Percentiles rank a stretch among this genome's conserved stretches.
phyloP scores from a whole-genome alignment of 768 basidiomycete genomes.

The Leccinum barrowsii region DNA sequence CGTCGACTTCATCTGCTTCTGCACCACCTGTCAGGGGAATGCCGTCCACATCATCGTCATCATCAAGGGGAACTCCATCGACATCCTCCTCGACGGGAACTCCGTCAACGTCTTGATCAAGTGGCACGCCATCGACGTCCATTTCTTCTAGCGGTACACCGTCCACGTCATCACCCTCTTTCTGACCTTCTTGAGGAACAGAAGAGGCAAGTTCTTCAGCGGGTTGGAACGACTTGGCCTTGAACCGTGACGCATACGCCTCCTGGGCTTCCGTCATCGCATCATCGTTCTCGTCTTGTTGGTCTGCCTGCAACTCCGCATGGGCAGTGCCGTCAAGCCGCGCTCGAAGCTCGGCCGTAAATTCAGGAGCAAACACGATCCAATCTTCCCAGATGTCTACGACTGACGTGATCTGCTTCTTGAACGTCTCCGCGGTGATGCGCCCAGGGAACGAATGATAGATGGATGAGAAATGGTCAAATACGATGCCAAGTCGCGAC shows the following conservation, averaged over 20 bases:
- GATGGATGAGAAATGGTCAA: constrained; percentile 91
- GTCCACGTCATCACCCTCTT: constrained; percentile 47
- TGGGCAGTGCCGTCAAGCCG: constrained; percentile 64
- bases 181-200: constrained; percentile 28
- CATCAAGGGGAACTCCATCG: constrained; percentile 28
- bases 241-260: constrained; percentile 61
- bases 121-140: constrained; percentile 48
- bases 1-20: constrained; percentile 16
- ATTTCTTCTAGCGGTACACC: constrained; percentile 50
- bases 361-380: constrained; percentile 93
- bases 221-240: constrained; percentile 72
- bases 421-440: constrained; percentile 95
- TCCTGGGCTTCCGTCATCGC: constrained; percentile 26
- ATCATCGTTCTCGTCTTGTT: constrained; percentile 22
- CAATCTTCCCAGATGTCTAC: constrained; percentile 98
- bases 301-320: constrained; percentile 26
- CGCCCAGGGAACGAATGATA: constrained; percentile 95
- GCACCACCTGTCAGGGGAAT: constrained; percentile 29
- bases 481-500: constrained; percentile 84
- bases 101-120: constrained; percentile 39
- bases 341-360: constrained; percentile 66
- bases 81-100: constrained; percentile 30
- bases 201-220: constrained; percentile 43
- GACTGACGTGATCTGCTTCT: constrained; percentile 83
- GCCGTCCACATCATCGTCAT: constrained; percentile 35